Percentiles rank a stretch among this genome's conserved stretches.
Evolutionary conservation across 192 early-diverging fungal species (phyloP).

Genomic region (Linderina pennispora): DNA sequence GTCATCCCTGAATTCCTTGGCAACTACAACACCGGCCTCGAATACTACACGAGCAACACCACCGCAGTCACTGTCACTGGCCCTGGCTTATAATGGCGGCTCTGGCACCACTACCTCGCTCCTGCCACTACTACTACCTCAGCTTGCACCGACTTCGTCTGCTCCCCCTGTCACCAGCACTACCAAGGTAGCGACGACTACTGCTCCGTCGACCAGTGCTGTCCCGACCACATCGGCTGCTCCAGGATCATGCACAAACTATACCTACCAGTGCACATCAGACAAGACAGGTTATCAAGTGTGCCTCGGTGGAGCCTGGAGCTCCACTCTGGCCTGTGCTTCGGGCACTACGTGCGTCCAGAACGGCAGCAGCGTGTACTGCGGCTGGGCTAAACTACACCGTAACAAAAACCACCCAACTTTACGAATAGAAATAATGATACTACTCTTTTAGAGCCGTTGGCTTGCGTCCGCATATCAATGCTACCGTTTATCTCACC

Average conservation of each 20-base stretch:
- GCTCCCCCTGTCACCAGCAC: not conserved
- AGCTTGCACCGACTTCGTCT: not conserved
- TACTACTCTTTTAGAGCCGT: too few species aligned
- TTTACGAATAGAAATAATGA: too few species aligned
- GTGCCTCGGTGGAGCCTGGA: not conserved
- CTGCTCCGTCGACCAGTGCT: not conserved
- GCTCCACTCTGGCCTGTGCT: not conserved
- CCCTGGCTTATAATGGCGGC: not conserved
- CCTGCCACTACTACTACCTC: not conserved
- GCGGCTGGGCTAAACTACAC: not conserved
- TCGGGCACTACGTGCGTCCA: not conserved
- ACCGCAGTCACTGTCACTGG: constrained; percentile 7
- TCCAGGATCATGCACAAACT: not conserved
- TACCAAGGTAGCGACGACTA: not conserved
- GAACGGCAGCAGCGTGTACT: not conserved
- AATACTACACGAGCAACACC: constrained; percentile 5
- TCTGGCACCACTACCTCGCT: not conserved
- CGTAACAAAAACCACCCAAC: too few species aligned
- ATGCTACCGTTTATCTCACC: too few species aligned
- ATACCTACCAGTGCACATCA: not conserved
- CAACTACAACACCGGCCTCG: constrained; percentile 6
- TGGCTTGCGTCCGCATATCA: too few species aligned
- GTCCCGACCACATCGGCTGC: not conserved
- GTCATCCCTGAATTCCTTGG: constrained; percentile 19
- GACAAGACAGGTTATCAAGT: not conserved